Evolutionary conservation across 2,329 filamentous ascomycete species (phyloP).

Genomic region (Ilyonectria sp.): DNA sequence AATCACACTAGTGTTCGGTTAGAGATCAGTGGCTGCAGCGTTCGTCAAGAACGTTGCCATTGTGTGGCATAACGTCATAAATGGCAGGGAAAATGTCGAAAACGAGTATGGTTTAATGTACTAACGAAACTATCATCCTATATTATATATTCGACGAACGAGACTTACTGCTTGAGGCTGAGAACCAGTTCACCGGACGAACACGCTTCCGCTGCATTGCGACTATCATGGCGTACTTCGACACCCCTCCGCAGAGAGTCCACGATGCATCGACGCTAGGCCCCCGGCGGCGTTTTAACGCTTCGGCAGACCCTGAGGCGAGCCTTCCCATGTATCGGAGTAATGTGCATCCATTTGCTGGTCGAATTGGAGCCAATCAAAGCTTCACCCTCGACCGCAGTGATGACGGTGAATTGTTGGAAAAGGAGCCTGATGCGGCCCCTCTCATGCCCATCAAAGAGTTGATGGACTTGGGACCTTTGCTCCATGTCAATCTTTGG

Average conservation of each 20-base stretch:
- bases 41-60: background rate
- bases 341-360: conserved; percentile 36
- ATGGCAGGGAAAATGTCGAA: background rate
- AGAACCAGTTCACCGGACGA: too few species aligned
- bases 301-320: conserved; percentile 1
- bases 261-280: background rate
- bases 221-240: background rate
- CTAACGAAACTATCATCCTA: background rate
- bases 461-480: conserved; percentile 53
- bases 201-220: background rate
- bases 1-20: conserved; percentile 10
- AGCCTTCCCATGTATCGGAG: conserved; percentile 27
- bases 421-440: conserved; percentile 57
- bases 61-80: background rate
- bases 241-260: background rate
- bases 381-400: conserved; percentile 17
- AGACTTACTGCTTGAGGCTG: background rate
- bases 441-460: conserved; percentile 56
- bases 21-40: conserved; percentile 4
- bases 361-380: conserved; percentile 42
- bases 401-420: conserved; percentile 34
- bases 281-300: background rate
- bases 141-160: background rate
- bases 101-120: background rate
- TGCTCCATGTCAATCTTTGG: conserved; percentile 54